Percentiles rank a stretch among this genome's conserved stretches.
Evolutionary conservation across 148 eudicot genomes (phyloP).

Genomic region (Chenopodium formosanum): DNA sequence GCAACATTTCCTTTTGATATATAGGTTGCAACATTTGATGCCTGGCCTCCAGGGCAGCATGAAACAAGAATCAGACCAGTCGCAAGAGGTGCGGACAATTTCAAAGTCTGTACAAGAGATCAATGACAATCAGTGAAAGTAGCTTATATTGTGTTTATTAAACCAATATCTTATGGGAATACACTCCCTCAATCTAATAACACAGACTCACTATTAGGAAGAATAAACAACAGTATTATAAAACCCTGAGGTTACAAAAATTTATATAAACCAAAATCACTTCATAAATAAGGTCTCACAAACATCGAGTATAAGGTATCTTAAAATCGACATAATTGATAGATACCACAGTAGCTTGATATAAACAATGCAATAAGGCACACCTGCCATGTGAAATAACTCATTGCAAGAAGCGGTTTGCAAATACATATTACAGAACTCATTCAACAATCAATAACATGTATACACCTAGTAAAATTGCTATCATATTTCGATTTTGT

Average conservation of each 20-base stretch:
- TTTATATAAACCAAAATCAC: not conserved
- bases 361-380: not conserved
- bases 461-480: not conserved
- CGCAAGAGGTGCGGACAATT: constrained; percentile 95
- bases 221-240: not conserved
- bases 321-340: not conserved
- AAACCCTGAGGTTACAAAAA: not conserved
- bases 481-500: not conserved
- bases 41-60: constrained; percentile 99
- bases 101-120: constrained; percentile 54
- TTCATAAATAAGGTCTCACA: not conserved
- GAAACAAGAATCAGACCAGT: constrained; percentile 98
- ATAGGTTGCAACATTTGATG: constrained; percentile 98
- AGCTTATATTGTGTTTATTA: constrained; percentile 5
- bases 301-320: not conserved
- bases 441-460: not conserved
- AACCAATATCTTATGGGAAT: not conserved
- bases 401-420: not conserved
- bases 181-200: not conserved
- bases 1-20: constrained; percentile 99
- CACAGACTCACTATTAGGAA: not conserved
- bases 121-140: constrained; percentile 18
- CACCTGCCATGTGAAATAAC: not conserved
- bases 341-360: not conserved
- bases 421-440: not conserved